Conservation (phyloP, 2,329 filamentous ascomycete genomes). For the Tolypocladium ovalisporum region DNA sequence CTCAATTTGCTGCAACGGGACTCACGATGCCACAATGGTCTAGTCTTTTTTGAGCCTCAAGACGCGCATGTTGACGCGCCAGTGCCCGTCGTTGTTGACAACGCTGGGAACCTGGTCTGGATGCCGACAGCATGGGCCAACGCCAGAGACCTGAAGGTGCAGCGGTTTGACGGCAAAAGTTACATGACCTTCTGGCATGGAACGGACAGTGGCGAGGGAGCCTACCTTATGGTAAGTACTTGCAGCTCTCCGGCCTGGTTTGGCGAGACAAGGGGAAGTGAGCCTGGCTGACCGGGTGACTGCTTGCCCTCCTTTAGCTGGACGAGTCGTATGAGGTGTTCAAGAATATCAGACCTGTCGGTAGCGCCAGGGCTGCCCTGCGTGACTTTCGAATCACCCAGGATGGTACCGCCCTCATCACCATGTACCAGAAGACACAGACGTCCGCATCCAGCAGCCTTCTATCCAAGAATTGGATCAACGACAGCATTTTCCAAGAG, state of each 20-base stretch:
- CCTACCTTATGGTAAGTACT: background rate
- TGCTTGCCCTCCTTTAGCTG: constrained; percentile 10
- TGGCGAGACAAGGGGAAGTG: background rate
- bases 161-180: background rate
- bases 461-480: constrained; percentile 13
- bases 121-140: constrained; percentile 20
- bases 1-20: constrained; percentile 16
- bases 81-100: constrained; percentile 32
- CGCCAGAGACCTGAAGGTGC: constrained; percentile 12
- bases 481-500: constrained; percentile 29
- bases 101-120: constrained; percentile 33
- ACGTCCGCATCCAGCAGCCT: background rate
- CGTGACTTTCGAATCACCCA: constrained; percentile 30
- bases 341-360: constrained; percentile 12
- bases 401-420: constrained; percentile 27
- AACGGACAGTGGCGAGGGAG: constrained; percentile 14
- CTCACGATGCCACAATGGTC: constrained; percentile 23
- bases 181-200: constrained; percentile 20
- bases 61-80: constrained; percentile 21
- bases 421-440: constrained; percentile 13
- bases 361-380: constrained; percentile 12
- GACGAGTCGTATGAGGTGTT: constrained; percentile 17
- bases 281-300: background rate
- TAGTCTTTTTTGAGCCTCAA: constrained; percentile 26
- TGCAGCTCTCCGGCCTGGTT: background rate